A percentile compares a stretch with the other conserved stretches of the same genome.
Evolutionary conservation across 192 early-diverging fungal species (phyloP).

Genomic region (Coemansia sp.): DNA sequence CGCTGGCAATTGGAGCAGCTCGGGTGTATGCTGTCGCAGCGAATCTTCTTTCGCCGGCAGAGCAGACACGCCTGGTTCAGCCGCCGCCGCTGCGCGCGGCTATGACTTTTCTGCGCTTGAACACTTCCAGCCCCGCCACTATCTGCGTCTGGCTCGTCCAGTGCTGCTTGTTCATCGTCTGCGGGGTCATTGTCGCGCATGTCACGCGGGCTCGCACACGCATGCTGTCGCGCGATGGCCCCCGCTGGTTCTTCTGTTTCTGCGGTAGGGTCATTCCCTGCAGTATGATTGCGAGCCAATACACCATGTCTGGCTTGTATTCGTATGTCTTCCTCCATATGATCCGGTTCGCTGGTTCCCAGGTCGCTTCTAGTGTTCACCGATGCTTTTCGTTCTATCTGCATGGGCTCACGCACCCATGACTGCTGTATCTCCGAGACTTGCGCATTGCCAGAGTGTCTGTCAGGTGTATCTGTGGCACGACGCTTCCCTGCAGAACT

Average conservation of each 20-base stretch:
- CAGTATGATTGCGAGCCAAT: neutral
- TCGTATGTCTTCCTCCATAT: conserved; percentile 16
- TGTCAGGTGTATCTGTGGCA: neutral
- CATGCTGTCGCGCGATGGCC: neutral
- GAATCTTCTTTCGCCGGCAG: conserved; percentile 54
- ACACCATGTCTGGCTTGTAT: conserved; percentile 13
- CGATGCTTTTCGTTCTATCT: neutral
- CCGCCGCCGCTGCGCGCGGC: conserved; percentile 43
- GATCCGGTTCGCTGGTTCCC: conserved; percentile 10
- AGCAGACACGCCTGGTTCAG: conserved; percentile 53
- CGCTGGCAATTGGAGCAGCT: conserved; percentile 52
- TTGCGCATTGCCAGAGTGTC: neutral
- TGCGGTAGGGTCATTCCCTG: neutral
- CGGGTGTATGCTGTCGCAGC: conserved; percentile 49
- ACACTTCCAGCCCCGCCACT: neutral
- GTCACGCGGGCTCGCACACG: conserved; percentile 15
- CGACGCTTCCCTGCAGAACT: neutral
- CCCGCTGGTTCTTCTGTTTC: neutral
- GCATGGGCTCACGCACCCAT: neutral
- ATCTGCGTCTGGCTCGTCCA: neutral
- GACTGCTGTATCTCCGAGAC: conserved; percentile 1
- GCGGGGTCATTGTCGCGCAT: conserved; percentile 15
- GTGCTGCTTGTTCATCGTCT: neutral
- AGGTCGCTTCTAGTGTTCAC: conserved; percentile 7
- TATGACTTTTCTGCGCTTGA: conserved; percentile 7